Conservation (phyloP, 441 rosid genomes). For the Populus hybrid region DNA sequence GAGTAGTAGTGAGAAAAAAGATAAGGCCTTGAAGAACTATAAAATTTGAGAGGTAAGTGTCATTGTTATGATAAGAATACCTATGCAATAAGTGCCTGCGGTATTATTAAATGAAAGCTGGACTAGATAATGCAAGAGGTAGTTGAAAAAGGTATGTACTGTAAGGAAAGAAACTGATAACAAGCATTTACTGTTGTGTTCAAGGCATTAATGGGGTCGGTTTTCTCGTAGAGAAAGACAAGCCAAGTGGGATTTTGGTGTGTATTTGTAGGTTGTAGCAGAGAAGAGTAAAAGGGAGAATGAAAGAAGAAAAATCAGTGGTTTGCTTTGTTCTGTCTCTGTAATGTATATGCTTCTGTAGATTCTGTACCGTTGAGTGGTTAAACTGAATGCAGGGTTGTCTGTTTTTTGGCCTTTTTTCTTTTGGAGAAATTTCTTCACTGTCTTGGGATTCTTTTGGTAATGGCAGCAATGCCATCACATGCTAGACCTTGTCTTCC, state of each 20-base stretch:
- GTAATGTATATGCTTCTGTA: not conserved
- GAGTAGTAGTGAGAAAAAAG: not conserved
- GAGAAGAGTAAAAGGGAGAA: not conserved
- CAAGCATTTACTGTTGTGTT: conserved; percentile 9
- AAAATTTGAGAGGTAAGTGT: not conserved
- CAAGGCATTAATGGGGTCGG: conserved; percentile 11
- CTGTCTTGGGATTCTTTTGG: conserved; percentile 5
- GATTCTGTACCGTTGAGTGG: not conserved
- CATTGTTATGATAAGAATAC: not conserved
- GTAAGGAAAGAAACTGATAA: conserved; percentile 6
- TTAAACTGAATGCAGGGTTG: not conserved
- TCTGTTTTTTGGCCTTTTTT: not conserved
- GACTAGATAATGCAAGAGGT: conserved; percentile 17
- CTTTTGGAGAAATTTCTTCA: not conserved
- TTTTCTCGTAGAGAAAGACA: conserved; percentile 14
- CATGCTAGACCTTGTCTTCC: conserved; percentile 3
- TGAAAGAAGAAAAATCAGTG: not conserved
- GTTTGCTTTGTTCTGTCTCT: not conserved
- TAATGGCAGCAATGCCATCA: conserved; percentile 18
- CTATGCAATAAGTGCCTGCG: conserved; percentile 3
- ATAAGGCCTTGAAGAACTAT: not conserved
- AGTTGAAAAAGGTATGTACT: conserved; percentile 25
- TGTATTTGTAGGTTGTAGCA: not conserved
- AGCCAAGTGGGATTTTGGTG: conserved; percentile 7
- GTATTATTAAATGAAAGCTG: conserved; percentile 6